phyloP scores from a whole-genome alignment of 176 grass and related monocot genomes.

The Miscanthus lutarioriparius region DNA sequence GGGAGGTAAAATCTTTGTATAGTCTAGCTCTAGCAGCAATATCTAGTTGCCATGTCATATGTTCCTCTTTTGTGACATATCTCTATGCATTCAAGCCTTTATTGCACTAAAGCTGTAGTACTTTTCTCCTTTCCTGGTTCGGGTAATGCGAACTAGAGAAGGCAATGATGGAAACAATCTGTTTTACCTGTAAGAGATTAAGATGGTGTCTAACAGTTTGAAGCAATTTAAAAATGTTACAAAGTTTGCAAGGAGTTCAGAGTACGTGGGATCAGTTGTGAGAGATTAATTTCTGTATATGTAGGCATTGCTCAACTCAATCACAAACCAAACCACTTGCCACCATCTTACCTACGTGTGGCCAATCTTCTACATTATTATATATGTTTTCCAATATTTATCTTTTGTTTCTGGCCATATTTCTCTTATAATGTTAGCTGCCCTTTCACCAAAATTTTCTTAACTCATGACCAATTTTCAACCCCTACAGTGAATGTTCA shows the following conservation, averaged over 20 bases:
- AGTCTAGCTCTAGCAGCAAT: neutral
- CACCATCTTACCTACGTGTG: neutral
- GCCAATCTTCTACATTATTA: neutral
- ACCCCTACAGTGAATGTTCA: slow-evolving; percentile 88
- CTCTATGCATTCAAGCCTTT: neutral
- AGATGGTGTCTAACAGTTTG: neutral
- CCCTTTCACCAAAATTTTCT: slow-evolving; percentile 7
- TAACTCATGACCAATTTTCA: slow-evolving; percentile 27
- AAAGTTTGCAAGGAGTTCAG: neutral
- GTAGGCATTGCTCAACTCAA: neutral
- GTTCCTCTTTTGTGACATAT: neutral
- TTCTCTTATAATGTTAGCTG: slow-evolving; percentile 2
- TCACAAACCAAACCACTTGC: neutral
- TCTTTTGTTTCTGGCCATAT: neutral
- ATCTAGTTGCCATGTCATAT: neutral
- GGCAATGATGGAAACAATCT: neutral
- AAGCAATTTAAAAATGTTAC: slow-evolving; percentile 10
- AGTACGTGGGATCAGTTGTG: neutral
- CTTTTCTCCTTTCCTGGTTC: neutral
- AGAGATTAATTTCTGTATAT: slow-evolving; percentile 6
- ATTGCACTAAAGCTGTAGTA: neutral
- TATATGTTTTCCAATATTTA: neutral
- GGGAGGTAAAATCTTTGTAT: slow-evolving; percentile 72
- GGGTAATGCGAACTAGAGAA: neutral
- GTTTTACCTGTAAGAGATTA: slow-evolving; percentile 10